Percentiles rank a stretch among this genome's conserved stretches.
Conservation (phyloP, 345 rosid genomes). For the Hibiscus syriacus region DNA sequence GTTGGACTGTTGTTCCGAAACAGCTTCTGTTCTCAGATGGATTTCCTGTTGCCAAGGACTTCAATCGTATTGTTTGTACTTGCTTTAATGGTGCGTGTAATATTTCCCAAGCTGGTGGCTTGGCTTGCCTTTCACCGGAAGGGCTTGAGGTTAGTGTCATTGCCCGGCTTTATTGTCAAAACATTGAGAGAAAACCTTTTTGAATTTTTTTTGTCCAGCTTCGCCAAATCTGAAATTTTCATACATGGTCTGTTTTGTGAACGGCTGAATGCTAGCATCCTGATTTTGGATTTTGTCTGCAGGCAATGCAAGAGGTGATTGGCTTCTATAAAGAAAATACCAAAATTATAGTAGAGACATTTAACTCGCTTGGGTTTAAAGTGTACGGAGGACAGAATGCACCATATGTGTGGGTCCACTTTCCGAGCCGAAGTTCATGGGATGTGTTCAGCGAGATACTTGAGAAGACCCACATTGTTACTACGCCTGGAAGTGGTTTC, state of each 20-base stretch:
- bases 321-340: constrained; percentile 93
- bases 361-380: constrained; percentile 68
- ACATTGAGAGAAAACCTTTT: background rate
- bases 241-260: background rate
- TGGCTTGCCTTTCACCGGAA: constrained; percentile 84
- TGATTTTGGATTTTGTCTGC: constrained; percentile 14
- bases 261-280: background rate
- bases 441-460: constrained; percentile 87
- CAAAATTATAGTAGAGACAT: constrained; percentile 64
- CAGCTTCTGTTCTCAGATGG: constrained; percentile 82
- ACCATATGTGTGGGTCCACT: constrained; percentile 91
- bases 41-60: constrained; percentile 81
- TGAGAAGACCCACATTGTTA: constrained; percentile 84
- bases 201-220: too few species aligned
- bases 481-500: constrained; percentile 90
- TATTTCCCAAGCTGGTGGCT: constrained; percentile 83
- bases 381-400: constrained; percentile 87
- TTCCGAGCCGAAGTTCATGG: constrained; percentile 93
- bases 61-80: constrained; percentile 77
- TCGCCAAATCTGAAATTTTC: too few species aligned
- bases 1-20: constrained; percentile 92
- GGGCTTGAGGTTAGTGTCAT: constrained; percentile 52
- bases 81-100: constrained; percentile 94
- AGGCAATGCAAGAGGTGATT: constrained; percentile 81
- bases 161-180: background rate